Base-by-base conservation (phyloP, 768 basidiomycete genomes). In the Termitomyces sp. region DNA sequence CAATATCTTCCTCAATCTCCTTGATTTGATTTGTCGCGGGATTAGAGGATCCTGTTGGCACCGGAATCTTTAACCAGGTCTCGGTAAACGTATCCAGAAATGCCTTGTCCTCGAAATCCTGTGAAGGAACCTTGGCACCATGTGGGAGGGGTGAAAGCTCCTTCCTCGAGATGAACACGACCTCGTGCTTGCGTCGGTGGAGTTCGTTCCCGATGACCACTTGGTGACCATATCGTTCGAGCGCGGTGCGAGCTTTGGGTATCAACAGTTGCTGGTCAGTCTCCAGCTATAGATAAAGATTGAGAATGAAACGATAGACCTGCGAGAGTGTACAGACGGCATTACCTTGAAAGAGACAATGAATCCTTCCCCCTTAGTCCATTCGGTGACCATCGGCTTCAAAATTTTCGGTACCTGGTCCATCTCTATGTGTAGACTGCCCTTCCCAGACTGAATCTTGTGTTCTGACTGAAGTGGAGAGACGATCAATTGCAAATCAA, bases 331-430 rank as follows among this genome's bases (percentile, higher is more conserved):
- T 30, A 40, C 39, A 43, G 8, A 26, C 13, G 42, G n/a, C 60
- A 69, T 22, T 55, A 94, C 96, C 84, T 99, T 99, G 83, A 99
- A 99, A 0, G 94, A 96, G 40, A 99, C 93, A 39, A 98, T 88
- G 69, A 87, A 98, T 0, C 93, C 95, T 45, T 91, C 85, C 7
- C 62, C 65, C 55, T 81, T 85, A 1, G 86, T 89, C 96, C 97
- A 99, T 69, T 98, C 93, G 45, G 89, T 86, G 7, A 98, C 95
- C 75, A 99, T 78, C 0, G 94, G 90, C 71, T 92, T 91, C 46
- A 99, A 76, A 36, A 98, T 88, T 73, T 99, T 99, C 8, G 97
- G 97, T 0, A 98, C 95, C 71, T 98, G 95, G 68, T 99, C 97
- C 97, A 98, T 99, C 72, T 98, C 95, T 56, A 98, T 91, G 46